Base-by-base conservation (phyloP, 2,329 filamentous ascomycete genomes). In the Penicillium sp. region DNA sequence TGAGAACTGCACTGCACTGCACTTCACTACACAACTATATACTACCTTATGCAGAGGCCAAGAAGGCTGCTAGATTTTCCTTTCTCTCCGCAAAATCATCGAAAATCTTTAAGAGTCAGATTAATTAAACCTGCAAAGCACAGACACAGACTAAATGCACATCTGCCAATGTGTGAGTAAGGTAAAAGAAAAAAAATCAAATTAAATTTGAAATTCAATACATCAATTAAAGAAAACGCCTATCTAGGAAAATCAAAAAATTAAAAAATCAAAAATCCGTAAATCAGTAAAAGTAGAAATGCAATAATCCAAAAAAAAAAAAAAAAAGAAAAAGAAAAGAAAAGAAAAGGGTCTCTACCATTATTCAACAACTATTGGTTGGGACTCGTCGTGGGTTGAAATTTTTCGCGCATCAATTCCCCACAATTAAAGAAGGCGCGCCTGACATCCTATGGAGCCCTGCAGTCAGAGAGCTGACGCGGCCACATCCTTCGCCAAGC, bases 401-500 rank as follows among this genome's bases (percentile, higher is more conserved):
- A 21, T 21, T 51, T 42, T 47, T 53, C 39, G 38, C 48, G n/a
- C 44, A 42, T 21, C 28, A n/a, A 52, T 48, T 58, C 58, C 58
- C 58, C 60, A 61, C 60, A 60, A 23, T 42, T 34, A 29, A 5
- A 26, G 24, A 47, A 41, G 45, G 47, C 42, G 54, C 44, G 42
- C 50, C 52, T 58, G 56, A 60, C 53, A 45, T 53, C 5, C 38
- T 16, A 21, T 41, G 31, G 31, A 23, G 16, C 21, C 49, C 49
- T 42, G 21, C 13, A n/a, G 38, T 49, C 51, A 50, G 45, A 53
- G 51, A 62, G 61, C 61, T 63, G 43, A 63, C 61, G 61, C 60
- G 61, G 59, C 60, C 58, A 59, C 50, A 39, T 59, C 51, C 50
- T 59, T 51, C 26, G 61, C 61, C 61, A 63, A 63, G 61, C 21